phyloP scores from a whole-genome alignment of 164 flowering plant genomes.

The Euptelea pleiosperma region DNA sequence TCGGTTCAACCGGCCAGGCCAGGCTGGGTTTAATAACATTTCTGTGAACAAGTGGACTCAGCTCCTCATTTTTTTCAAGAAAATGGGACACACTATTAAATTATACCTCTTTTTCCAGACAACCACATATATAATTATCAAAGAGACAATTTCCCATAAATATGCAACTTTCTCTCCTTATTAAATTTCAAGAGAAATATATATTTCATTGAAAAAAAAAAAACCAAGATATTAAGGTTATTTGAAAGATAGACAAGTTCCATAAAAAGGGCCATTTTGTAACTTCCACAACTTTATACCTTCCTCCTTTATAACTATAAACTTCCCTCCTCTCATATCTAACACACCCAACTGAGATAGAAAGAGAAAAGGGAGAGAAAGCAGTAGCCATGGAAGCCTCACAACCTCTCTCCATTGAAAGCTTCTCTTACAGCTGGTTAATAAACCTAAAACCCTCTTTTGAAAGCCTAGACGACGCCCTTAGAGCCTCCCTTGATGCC shows the following conservation, averaged over 20 bases:
- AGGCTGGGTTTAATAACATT: no score
- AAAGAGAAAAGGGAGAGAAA: no score
- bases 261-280: not conserved
- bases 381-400: conserved; percentile 47
- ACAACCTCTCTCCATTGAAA: conserved; percentile 67
- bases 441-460: conserved; percentile 49
- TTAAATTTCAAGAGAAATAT: no score
- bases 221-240: not conserved
- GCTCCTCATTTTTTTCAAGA: no score
- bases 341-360: no score
- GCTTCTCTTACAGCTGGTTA: conserved; percentile 89
- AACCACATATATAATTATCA: no score
- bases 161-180: conserved; percentile 49
- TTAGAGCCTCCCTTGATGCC: conserved; percentile 34
- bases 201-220: no score
- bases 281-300: not conserved
- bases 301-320: not conserved
- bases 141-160: conserved; percentile 37
- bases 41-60: no score
- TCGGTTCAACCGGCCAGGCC: no score
- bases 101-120: no score
- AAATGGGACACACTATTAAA: no score
- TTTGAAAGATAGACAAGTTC: not conserved
- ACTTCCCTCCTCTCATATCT: no score
- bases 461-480: conserved; percentile 43